Conservation (phyloP, 176 grass and related monocot species). For the Alopecurus myosuroides region DNA sequence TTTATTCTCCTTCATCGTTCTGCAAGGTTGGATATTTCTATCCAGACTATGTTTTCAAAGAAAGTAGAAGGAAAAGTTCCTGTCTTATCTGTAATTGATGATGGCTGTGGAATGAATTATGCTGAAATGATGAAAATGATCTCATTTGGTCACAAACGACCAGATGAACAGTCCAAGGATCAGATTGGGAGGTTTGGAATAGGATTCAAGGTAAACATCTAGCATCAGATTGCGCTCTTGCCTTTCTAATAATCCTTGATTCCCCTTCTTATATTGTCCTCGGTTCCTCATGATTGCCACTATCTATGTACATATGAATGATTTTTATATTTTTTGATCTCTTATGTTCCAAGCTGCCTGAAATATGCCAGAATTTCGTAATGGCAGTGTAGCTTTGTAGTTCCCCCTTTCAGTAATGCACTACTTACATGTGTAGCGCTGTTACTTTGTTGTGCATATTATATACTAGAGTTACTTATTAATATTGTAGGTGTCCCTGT, state of each 20-base stretch:
- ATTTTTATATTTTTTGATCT: not conserved
- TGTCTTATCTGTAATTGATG: conserved; percentile 76
- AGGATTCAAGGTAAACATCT: conserved; percentile 71
- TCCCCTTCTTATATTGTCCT: conserved; percentile 3
- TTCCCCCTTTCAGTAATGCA: not conserved
- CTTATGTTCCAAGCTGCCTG: not conserved
- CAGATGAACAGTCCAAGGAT: conserved; percentile 34
- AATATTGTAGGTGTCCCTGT: not conserved
- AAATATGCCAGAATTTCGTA: not conserved
- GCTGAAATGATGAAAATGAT: conserved; percentile 74
- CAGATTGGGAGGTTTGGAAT: conserved; percentile 83
- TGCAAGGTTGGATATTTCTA: conserved; percentile 64
- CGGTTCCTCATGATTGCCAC: not conserved
- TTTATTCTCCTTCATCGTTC: conserved; percentile 18
- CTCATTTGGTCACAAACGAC: conserved; percentile 79
- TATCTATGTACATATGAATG: conserved; percentile 2
- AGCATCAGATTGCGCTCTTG: not conserved
- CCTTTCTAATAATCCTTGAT: not conserved
- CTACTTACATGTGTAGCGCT: not conserved
- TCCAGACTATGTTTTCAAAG: conserved; percentile 63
- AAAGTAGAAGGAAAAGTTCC: conserved; percentile 63
- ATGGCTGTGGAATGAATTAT: conserved; percentile 79
- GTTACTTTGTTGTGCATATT: not conserved
- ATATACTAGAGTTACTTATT: not conserved
- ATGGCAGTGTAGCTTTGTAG: not conserved